Evolutionary conservation across 2,329 filamentous ascomycete species (phyloP).

Genomic region (Xylariaceae sp.): DNA sequence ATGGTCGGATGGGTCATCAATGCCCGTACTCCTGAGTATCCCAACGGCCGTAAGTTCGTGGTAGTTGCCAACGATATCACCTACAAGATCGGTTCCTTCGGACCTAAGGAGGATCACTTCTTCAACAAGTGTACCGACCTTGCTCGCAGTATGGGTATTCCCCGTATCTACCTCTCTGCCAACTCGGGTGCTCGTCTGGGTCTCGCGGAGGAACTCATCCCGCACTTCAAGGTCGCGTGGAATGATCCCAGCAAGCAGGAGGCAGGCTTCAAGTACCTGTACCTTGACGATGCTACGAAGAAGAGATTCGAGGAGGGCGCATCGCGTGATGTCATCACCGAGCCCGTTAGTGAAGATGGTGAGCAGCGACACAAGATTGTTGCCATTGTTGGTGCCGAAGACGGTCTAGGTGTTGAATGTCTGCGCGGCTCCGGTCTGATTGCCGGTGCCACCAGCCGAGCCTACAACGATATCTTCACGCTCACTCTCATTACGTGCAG

Average conservation of each 20-base stretch:
- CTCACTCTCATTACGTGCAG: constrained; percentile 95
- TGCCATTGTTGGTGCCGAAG: constrained; percentile 87
- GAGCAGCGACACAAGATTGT: constrained; percentile 92
- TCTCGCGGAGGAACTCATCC: constrained; percentile 93
- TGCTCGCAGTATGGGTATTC: constrained; percentile 88
- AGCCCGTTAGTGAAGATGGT: constrained; percentile 77
- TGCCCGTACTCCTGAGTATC: constrained; percentile 92
- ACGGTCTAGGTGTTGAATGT: constrained; percentile 96
- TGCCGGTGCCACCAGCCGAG: constrained; percentile 91
- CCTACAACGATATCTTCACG: constrained; percentile 98
- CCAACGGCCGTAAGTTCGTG: constrained; percentile 83
- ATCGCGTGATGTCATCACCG: constrained; percentile 74
- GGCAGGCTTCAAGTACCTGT: constrained; percentile 93
- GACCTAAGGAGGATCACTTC: constrained; percentile 93
- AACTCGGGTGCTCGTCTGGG: constrained; percentile 98
- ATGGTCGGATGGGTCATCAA: constrained; percentile 99
- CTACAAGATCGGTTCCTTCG: constrained; percentile 97
- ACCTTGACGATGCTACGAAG: constrained; percentile 81
- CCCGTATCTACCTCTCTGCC: constrained; percentile 94
- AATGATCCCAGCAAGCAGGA: constrained; percentile 78
- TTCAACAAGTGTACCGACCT: constrained; percentile 99
- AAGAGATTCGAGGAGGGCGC: constrained; percentile 77
- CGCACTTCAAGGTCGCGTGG: constrained; percentile 96
- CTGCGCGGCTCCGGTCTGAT: constrained; percentile 95
- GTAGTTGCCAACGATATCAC: constrained; percentile 99